Base-by-base conservation (phyloP, 768 basidiomycete genomes). In the Suillus weaverae region DNA sequence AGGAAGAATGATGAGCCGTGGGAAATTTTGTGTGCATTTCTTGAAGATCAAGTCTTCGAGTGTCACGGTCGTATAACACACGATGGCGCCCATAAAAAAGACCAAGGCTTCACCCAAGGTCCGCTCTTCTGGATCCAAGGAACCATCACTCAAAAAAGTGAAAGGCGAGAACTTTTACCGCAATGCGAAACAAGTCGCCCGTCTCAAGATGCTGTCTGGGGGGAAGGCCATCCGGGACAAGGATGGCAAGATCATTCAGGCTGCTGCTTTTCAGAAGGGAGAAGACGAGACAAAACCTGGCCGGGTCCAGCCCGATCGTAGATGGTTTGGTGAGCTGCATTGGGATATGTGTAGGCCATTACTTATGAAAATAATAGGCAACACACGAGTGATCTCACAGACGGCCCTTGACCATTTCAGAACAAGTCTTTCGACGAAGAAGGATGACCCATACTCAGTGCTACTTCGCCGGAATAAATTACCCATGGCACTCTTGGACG, bases 161-260 rank as follows among this genome's bases (percentile, higher is more conserved):
- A 95, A 94, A 74, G 96, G 95, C 73, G 95, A 97, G 81, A 99
- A 97, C 77, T 99, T 98, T 81, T 99, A 97, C 80, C 92, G 95
- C 77, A 88, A 95, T 90, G 95, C 94, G 51, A 98, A 98, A 75
- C 83, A 88, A 71, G 94, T 89, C 43, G 80, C 83, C 36, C 83
- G 90, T 66, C 86, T 95, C 62, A 98, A 97, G 82, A 91, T 99
- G 90, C 86, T 97, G 71, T 92, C 85, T 64, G 91, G 96, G 66
- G 95, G 95, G 43, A 95, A 95, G 80, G 88, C 97, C 66, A 84
- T 97, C 33, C 85, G 94, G 53, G 94, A 98, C 80, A 87, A 86
- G 71, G 90, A 94, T 68, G 97, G 97, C 63, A 97, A 95, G 77
- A 89, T 99, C 72, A 86, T 92, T 67, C 84, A 96, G 77, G 95